Base-by-base conservation (phyloP, 768 basidiomycete species). In the Amanita pseudoporphyria region DNA sequence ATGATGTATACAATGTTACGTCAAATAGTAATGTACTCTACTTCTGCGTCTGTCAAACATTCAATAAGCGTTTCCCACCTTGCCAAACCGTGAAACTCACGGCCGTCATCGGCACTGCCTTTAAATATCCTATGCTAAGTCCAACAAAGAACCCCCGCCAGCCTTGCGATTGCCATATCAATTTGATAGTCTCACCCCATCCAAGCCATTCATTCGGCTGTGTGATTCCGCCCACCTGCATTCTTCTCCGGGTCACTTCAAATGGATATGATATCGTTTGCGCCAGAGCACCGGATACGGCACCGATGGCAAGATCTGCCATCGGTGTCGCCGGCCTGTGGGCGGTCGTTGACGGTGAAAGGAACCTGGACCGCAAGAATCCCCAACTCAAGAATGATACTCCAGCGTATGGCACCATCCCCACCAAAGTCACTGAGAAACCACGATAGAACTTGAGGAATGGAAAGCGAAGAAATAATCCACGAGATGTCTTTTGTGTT, bases 401-500 rank as follows among this genome's bases (percentile, higher is more conserved):
- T 16, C 95, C 95, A 3, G 93, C 91, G 58, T 98, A 97, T 5
- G 95, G 95, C 28, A 98, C 72, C 77, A 97, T 98, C 39, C 96
- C 95, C 10, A 79, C 64, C 33, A 98, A 66, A 18, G 93, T 93
- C 24, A 96, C 91, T 6, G 83, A 82, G 67, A 98, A 97, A n/a
- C 96, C 95, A 18, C 96, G 87, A 62, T 98, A 99, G 67, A 98
- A 92, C 59, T 94, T 89, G 49, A 93, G 74, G 46, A 90, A 62
- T 13, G 87, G 86, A 58, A 86, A 79, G 10, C 76, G 76, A 38
- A 76, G 67, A 57, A 93, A 75, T 48, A 66, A 62, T 30, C 63
- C 58, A 56, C 55, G 57, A 43, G 62, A 39, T 45, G 42, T 28
- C 55, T 53, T 45, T 56, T 32, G 58, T 36, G 63, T 53, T 42